Evolutionary conservation across 768 basidiomycete species (phyloP).

Genomic region (Calocera viscosa): DNA sequence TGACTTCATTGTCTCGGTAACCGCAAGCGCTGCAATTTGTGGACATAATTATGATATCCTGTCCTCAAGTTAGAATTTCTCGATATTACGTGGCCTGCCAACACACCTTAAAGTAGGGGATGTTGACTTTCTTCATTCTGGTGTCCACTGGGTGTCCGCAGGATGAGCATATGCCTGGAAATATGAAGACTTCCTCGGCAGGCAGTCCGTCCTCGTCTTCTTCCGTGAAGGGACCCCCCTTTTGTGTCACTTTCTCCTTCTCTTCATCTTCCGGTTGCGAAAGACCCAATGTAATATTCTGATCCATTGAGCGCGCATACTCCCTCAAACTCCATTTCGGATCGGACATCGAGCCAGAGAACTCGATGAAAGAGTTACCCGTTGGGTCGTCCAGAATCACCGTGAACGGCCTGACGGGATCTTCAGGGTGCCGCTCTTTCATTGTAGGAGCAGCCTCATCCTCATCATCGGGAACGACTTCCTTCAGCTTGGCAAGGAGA

Average conservation of each 20-base stretch:
- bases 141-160: constrained; percentile 77
- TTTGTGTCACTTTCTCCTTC: constrained; percentile 15
- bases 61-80: not conserved
- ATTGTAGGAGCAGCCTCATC: constrained; percentile 25
- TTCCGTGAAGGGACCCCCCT: constrained; percentile 11
- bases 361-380: constrained; percentile 95
- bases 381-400: constrained; percentile 82
- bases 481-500: constrained; percentile 53
- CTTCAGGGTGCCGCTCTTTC: constrained; percentile 29
- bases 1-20: constrained; percentile 96
- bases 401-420: constrained; percentile 61
- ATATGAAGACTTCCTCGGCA: constrained; percentile 80
- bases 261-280: constrained; percentile 31
- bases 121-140: constrained; percentile 88
- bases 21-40: constrained; percentile 93
- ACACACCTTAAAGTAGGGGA: constrained; percentile 90
- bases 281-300: constrained; percentile 71
- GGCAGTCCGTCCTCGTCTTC: constrained; percentile 12
- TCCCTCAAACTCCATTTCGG: constrained; percentile 84
- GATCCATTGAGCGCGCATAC: constrained; percentile 65
- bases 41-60: constrained; percentile 98
- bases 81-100: not conserved
- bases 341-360: constrained; percentile 71
- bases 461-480: constrained; percentile 46
- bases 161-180: constrained; percentile 77